Evolutionary conservation across 2,329 filamentous ascomycete genomes (phyloP).

Genomic region (Xylaria digitata): DNA sequence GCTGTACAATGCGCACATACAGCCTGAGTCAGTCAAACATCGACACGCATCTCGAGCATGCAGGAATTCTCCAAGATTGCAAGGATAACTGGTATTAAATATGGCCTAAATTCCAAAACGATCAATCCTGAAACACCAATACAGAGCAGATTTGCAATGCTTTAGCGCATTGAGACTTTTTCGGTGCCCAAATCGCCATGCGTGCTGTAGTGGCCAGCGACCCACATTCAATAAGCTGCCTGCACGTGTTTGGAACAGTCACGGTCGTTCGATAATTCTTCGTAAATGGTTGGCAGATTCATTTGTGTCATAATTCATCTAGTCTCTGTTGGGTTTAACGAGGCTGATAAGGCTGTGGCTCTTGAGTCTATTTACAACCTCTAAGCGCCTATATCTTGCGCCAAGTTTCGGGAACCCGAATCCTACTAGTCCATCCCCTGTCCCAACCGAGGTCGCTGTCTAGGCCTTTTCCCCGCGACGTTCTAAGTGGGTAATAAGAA

Average conservation of each 20-base stretch:
- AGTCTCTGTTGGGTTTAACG: slow-evolving; percentile 12
- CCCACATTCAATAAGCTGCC: slow-evolving; percentile 24
- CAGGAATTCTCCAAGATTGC: background rate
- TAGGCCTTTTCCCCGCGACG: background rate
- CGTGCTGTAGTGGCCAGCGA: slow-evolving; percentile 1
- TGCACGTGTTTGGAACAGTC: slow-evolving; percentile 13
- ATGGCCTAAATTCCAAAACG: background rate
- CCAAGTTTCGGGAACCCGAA: slow-evolving; percentile 6
- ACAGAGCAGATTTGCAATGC: slow-evolving; percentile 14
- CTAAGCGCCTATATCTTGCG: slow-evolving; percentile 25
- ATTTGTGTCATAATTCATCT: slow-evolving; percentile 18
- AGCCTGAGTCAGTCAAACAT: slow-evolving; percentile 14
- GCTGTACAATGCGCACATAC: slow-evolving; percentile 5
- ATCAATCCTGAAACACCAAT: slow-evolving; percentile 23
- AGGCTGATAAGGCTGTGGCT: slow-evolving; percentile 11
- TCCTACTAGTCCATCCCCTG: background rate
- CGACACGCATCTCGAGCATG: slow-evolving; percentile 14
- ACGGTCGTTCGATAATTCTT: slow-evolving; percentile 10
- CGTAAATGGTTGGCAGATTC: slow-evolving; percentile 17
- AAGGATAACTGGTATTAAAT: background rate
- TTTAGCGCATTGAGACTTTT: slow-evolving; percentile 16
- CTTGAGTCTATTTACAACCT: slow-evolving; percentile 28
- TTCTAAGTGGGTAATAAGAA: background rate
- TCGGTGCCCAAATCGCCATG: background rate
- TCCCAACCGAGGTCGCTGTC: slow-evolving; percentile 9